Conservation (phyloP, 257 asterid genomes). For the Solanum chiquidenum region DNA sequence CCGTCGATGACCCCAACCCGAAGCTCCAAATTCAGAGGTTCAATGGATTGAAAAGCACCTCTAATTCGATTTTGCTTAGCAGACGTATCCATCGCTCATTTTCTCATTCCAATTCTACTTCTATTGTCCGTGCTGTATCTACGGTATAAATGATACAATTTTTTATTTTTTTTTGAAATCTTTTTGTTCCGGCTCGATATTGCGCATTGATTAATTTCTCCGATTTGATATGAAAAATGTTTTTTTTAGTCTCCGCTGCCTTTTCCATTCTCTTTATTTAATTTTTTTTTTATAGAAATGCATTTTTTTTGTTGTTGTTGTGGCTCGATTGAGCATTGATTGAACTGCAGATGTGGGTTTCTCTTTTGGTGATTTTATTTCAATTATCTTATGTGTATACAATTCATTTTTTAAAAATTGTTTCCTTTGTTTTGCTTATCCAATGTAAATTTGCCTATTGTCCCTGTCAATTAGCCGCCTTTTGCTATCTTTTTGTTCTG, state of each 20-base stretch:
- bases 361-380: not conserved
- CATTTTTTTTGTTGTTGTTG: not conserved
- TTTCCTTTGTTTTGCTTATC: not conserved
- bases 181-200: not conserved
- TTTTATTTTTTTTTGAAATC: not conserved
- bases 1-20: not conserved
- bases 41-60: slow-evolving; percentile 15
- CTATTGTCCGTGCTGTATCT: slow-evolving; percentile 62
- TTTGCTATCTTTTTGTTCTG: not conserved
- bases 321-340: not conserved
- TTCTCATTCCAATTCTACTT: slow-evolving; percentile 9
- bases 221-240: not conserved
- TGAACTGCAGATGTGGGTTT: not conserved
- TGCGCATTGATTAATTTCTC: not conserved
- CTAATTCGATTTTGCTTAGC: slow-evolving; percentile 24
- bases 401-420: not conserved
- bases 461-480: not conserved
- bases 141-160: slow-evolving; percentile 28
- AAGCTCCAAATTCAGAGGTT: slow-evolving; percentile 18
- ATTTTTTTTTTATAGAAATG: not conserved
- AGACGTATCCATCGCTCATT: slow-evolving; percentile 19
- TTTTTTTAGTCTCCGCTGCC: not conserved
- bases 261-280: not conserved
- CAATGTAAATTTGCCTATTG: not conserved
- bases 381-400: not conserved